Conservation (phyloP, 2,329 filamentous ascomycete species). For the Arthrobotrys megalospora region DNA sequence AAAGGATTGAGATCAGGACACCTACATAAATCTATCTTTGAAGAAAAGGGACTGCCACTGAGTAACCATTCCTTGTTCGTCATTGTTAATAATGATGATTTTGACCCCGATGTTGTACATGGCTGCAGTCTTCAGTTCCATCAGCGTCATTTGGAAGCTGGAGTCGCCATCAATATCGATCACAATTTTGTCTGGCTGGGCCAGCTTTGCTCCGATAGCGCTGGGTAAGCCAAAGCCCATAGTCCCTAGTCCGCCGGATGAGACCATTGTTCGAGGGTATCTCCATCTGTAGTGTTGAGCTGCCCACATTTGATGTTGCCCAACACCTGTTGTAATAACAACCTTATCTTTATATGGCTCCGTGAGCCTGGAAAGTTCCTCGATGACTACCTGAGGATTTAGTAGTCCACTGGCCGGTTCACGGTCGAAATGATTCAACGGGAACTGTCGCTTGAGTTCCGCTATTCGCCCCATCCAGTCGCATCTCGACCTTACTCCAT, state of each 20-base stretch:
- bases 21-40: conserved; percentile 81
- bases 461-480: conserved; percentile 93
- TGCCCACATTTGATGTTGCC: conserved; percentile 99
- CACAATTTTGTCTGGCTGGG: conserved; percentile 83
- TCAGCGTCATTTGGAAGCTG: conserved; percentile 99
- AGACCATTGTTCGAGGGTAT: conserved; percentile 92
- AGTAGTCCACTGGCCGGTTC: conserved; percentile 82
- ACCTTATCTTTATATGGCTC: conserved; percentile 84
- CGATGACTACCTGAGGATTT: conserved; percentile 93
- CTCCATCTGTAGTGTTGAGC: conserved; percentile 98
- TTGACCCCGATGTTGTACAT: conserved; percentile 98
- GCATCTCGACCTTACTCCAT: conserved; percentile 76
- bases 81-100: conserved; percentile 94
- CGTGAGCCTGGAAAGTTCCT: conserved; percentile 88
- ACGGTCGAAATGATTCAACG: conserved; percentile 81
- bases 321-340: conserved; percentile 92
- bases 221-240: conserved; percentile 97
- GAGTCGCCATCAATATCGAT: conserved; percentile 98
- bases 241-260: conserved; percentile 93
- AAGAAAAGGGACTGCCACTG: conserved; percentile 99
- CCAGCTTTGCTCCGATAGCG: conserved; percentile 95
- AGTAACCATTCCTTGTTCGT: conserved; percentile 98
- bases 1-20: neutral
- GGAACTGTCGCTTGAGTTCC: conserved; percentile 92
- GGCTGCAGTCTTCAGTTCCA: conserved; percentile 90